Conservation (phyloP, 1,284 basidiomycete species). For the Pseudomicrostroma phylloplanum region DNA sequence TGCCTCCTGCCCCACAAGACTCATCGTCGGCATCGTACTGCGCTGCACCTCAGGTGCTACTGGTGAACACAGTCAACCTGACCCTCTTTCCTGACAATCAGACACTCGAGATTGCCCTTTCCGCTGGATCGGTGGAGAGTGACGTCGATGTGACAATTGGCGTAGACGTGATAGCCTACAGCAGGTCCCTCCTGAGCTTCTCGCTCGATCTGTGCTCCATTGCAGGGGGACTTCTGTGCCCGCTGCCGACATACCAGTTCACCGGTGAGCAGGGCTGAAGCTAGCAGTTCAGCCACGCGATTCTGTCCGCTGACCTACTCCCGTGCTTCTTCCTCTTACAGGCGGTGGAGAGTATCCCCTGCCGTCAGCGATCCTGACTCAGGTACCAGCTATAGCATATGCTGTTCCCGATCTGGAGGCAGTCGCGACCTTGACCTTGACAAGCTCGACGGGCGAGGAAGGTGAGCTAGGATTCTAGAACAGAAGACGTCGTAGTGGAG, state of each 20-base stretch:
- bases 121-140: slow-evolving; percentile 35
- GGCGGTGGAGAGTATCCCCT: slow-evolving; percentile 67
- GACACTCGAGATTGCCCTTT: slow-evolving; percentile 44
- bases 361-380: slow-evolving; percentile 56
- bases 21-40: slow-evolving; percentile 47
- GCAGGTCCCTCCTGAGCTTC: slow-evolving; percentile 40
- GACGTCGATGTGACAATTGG: slow-evolving; percentile 26
- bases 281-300: background rate
- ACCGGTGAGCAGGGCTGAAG: slow-evolving; percentile 12
- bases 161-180: slow-evolving; percentile 45
- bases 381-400: slow-evolving; percentile 74
- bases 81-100: slow-evolving; percentile 38
- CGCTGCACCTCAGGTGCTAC: slow-evolving; percentile 36
- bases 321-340: slow-evolving; percentile 19
- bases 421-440: slow-evolving; percentile 72
- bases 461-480: too few relatives aligned
- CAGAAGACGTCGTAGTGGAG: too few relatives aligned
- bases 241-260: slow-evolving; percentile 47
- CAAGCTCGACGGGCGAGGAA: slow-evolving; percentile 61
- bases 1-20: slow-evolving; percentile 11
- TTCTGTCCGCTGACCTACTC: slow-evolving; percentile 1
- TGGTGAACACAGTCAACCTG: slow-evolving; percentile 37
- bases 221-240: slow-evolving; percentile 38
- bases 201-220: slow-evolving; percentile 43
- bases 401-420: slow-evolving; percentile 85